A percentile compares a stretch with the other conserved stretches of the same genome.
Evolutionary conservation across 2,329 filamentous ascomycete genomes (phyloP).

Genomic region (Colletotrichum paranaense): DNA sequence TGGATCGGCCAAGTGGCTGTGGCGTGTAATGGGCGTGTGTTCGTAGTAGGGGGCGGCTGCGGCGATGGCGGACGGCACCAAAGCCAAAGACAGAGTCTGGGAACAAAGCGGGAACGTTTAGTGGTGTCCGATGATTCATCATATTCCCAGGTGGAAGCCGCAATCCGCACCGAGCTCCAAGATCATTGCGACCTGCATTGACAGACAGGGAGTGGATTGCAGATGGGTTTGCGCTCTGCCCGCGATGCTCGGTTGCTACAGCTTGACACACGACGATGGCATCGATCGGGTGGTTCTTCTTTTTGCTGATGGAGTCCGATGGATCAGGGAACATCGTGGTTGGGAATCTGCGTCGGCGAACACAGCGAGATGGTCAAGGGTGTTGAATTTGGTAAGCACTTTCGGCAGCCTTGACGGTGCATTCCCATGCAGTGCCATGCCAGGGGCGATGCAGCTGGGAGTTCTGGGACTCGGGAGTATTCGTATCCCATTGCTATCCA

Average conservation of each 20-base stretch:
- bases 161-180: conserved; percentile 10
- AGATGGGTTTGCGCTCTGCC: conserved; percentile 9
- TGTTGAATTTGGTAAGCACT: background rate
- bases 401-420: background rate
- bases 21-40: background rate
- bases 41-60: background rate
- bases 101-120: conserved; percentile 18
- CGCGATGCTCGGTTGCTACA: background rate
- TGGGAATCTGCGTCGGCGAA: background rate
- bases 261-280: background rate
- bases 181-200: conserved; percentile 21
- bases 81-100: background rate
- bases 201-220: conserved; percentile 17
- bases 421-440: background rate
- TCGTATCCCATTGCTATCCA: background rate
- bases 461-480: background rate
- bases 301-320: background rate
- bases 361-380: background rate
- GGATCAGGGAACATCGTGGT: background rate
- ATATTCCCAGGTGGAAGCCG: conserved; percentile 2
- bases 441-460: background rate
- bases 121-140: conserved; percentile 33
- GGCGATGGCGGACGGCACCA: background rate
- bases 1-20: conserved; percentile 14
- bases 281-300: background rate